Base-by-base conservation (phyloP, 106 monocot species). In the Platanthera zijinensis region DNA sequence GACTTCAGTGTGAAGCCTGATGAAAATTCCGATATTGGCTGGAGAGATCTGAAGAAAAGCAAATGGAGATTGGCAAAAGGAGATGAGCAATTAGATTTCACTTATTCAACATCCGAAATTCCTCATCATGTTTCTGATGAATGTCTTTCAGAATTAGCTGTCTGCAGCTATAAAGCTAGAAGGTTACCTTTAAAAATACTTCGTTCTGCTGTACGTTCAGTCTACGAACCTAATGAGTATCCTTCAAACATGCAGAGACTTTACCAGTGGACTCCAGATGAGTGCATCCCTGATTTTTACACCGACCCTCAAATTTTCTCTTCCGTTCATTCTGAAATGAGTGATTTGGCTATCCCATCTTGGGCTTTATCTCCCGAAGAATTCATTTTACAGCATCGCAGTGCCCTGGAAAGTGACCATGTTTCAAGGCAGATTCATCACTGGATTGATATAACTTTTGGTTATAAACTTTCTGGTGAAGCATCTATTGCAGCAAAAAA, bases 261-360 rank as follows among this genome's bases (percentile, higher is more conserved):
- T 81, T 99, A 99, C 84, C 97, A 99, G 61, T 99, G 97, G 97
- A 99, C 97, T 59, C 97, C 97, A 79, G 97, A 99, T 84, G 97
- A 99, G 79, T 99, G 89, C 82, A 94, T 99, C 76, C 94, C 94
- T 48, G 97, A 99, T 84, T 99, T 99, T 73, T 99, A 99, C 75
- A 90, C 82, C 71, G 94, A 99, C 72, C 89, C 97, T 76, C 84
- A 78, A 30, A 81, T 94, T 69, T 99, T 99, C 52, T 62, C 3
- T 69, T 99, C 99, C 28, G 69, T 91, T 83, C 91, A 99, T 83
- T 83, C 89, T 80, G 94, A 85, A 79, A 99, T 99, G 99, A 87
- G 84, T 79, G 86, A 99, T 85, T 82, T 99, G 48, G 86, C 90
- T 21, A 78, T 99, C 19, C 99, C 99, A 53, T 84, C 85, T 53